phyloP scores from a whole-genome alignment of 345 rosid genomes.

The Moringa oleifera region DNA sequence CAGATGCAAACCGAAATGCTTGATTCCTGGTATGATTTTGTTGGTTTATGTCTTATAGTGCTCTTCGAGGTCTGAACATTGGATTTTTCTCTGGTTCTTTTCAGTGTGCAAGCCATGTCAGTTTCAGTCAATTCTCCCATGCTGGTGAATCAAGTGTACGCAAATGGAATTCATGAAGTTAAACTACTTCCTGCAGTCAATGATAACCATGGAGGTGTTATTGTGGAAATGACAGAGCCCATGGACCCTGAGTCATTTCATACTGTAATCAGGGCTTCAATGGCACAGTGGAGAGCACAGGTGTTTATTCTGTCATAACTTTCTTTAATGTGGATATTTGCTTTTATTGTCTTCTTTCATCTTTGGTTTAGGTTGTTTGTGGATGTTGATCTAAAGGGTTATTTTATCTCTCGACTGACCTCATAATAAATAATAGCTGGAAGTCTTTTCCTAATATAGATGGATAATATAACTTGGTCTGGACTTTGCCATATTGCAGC shows the following conservation, averaged over 20 bases:
- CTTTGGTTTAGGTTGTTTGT: not conserved
- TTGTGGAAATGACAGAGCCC: slow-evolving; percentile 49
- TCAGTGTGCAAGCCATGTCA: slow-evolving; percentile 15
- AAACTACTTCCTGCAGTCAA: slow-evolving; percentile 37
- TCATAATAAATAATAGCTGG: too few species aligned
- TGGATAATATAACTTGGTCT: too few species aligned
- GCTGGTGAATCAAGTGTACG: slow-evolving; percentile 1
- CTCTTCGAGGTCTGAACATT: too few species aligned
- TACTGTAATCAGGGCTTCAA: slow-evolving; percentile 34
- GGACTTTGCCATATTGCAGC: too few species aligned
- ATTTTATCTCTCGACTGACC: too few species aligned
- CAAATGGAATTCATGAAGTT: slow-evolving; percentile 26
- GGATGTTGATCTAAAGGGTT: not conserved
- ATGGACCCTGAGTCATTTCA: slow-evolving; percentile 39
- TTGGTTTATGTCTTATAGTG: too few species aligned
- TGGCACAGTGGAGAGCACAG: slow-evolving; percentile 49
- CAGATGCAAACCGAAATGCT: too few species aligned
- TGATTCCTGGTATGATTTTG: too few species aligned
- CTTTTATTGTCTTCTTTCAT: too few species aligned
- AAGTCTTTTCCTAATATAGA: too few species aligned
- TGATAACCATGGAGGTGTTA: slow-evolving; percentile 54
- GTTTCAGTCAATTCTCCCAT: slow-evolving; percentile 1
- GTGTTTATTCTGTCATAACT: slow-evolving; percentile 16
- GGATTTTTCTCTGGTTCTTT: not conserved
- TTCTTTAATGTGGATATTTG: slow-evolving; percentile 4